Conservation (phyloP, 2,329 filamentous ascomycete genomes). For the Microdochium trichocladiopsis region DNA sequence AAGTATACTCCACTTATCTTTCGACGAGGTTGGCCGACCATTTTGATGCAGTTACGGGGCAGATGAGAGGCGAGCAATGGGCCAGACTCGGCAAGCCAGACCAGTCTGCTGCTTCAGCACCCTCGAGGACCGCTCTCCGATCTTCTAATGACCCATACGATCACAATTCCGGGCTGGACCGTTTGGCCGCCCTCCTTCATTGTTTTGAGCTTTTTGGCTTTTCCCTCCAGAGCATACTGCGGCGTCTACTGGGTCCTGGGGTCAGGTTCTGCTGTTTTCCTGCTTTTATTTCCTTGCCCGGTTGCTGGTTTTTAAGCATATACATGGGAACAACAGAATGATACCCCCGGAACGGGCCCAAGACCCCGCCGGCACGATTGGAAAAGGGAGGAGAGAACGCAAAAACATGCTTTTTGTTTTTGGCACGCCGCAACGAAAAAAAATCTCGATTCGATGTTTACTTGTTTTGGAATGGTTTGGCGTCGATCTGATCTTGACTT, state of each 20-base stretch:
- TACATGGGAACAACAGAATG: neutral
- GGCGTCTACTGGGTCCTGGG: neutral
- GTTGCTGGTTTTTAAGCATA: neutral
- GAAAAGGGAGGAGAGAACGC: neutral
- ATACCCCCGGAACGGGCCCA: neutral
- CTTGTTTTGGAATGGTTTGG: constrained; percentile 11
- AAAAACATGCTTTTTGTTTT: neutral
- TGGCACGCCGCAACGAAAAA: neutral
- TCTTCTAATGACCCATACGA: constrained; percentile 19
- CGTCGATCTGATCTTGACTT: constrained; percentile 14
- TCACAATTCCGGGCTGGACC: constrained; percentile 11
- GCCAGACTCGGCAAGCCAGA: constrained; percentile 18
- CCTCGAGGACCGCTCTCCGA: constrained; percentile 11
- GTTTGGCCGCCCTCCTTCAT: neutral
- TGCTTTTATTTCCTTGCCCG: neutral
- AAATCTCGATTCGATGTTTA: neutral
- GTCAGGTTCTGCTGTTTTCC: neutral
- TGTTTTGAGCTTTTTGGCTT: constrained; percentile 2
- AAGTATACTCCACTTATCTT: constrained; percentile 38
- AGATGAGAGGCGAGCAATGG: constrained; percentile 32
- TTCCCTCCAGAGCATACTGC: constrained; percentile 10
- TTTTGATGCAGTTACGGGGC: constrained; percentile 29
- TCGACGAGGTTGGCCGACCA: constrained; percentile 39
- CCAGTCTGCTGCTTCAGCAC: constrained; percentile 19
- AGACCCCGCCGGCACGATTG: neutral